These are phyloP conservation scores for Hymenotorrendiella dingleyae DNA, from an alignment of 2,329 filamentous ascomycete species.

Conservation along the genomic window DNA sequence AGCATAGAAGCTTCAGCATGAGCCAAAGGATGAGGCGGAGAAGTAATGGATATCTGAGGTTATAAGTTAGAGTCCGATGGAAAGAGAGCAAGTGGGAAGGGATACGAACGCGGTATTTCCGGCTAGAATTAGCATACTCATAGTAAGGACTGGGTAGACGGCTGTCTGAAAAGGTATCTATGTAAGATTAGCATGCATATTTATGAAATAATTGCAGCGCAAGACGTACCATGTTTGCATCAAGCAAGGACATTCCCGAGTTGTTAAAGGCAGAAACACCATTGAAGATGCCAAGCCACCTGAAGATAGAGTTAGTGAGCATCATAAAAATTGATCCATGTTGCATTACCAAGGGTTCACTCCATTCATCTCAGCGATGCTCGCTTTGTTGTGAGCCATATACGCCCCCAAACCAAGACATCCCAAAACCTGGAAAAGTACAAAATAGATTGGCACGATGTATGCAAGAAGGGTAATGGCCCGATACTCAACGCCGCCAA, in stretches of 20 bases:
- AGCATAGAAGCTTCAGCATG: constrained; percentile 38
- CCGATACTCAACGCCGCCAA: constrained; percentile 60
- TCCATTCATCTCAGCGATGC: constrained; percentile 46
- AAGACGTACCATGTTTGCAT: constrained; percentile 53
- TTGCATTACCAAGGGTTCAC: constrained; percentile 50
- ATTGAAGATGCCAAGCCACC: constrained; percentile 62
- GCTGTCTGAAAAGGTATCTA: constrained; percentile 37
- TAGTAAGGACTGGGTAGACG: constrained; percentile 36
- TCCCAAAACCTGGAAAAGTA: constrained; percentile 53
- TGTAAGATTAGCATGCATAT: neutral
- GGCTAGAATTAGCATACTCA: constrained; percentile 54
- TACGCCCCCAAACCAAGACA: constrained; percentile 56
- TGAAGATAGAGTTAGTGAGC: constrained; percentile 2
- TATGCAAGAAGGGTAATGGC: constrained; percentile 54
- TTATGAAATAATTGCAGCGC: neutral
- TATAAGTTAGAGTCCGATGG: neutral
- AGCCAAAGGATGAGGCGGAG: constrained; percentile 48
- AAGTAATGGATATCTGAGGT: constrained; percentile 39
- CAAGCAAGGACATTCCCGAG: constrained; percentile 62
- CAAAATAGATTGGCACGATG: constrained; percentile 55
- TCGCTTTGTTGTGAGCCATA: constrained; percentile 46
- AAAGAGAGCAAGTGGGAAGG: neutral
- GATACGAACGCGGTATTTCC: constrained; percentile 50
- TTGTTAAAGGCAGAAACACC: constrained; percentile 66
- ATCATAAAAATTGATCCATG: neutral